A percentile compares a stretch with the other conserved stretches of the same genome.
These are phyloP conservation scores for Sisymbrium irio DNA, from an alignment of 345 rosid genomes.

Conservation along the genomic window DNA sequence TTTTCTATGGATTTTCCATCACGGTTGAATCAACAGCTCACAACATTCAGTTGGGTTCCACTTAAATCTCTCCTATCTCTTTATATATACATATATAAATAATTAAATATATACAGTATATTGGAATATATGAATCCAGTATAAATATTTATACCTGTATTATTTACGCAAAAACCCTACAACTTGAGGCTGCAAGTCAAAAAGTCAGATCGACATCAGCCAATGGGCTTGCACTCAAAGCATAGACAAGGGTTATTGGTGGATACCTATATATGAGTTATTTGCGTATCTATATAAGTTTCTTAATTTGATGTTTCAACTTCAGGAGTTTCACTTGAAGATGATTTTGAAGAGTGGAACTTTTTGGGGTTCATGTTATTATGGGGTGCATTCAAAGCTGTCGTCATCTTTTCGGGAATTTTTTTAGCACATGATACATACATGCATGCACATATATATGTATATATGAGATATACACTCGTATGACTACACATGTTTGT, in stretches of 20 bases:
- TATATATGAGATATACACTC: neutral
- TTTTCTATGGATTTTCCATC: constrained; percentile 39
- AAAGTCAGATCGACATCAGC: constrained; percentile 22
- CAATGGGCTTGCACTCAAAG: constrained; percentile 27
- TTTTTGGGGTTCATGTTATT: constrained; percentile 25
- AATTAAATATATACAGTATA: neutral
- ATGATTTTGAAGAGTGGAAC: constrained; percentile 28
- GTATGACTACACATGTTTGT: neutral
- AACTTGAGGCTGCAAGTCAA: constrained; percentile 22
- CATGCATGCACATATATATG: neutral
- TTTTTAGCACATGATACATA: neutral
- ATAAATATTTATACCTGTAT: neutral
- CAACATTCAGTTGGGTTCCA: constrained; percentile 28
- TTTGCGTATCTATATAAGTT: constrained; percentile 16
- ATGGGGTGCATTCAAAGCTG: constrained; percentile 22
- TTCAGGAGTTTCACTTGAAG: constrained; percentile 34
- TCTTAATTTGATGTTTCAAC: constrained; percentile 17
- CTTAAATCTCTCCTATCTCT: constrained; percentile 14
- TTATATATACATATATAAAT: neutral
- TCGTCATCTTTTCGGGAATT: constrained; percentile 5
- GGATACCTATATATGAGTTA: constrained; percentile 25
- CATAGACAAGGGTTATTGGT: constrained; percentile 18
- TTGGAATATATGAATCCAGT: neutral
- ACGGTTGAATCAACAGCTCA: constrained; percentile 44
- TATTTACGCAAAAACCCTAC: constrained; percentile 7